Percentiles rank a stretch among this genome's conserved stretches.
Conservation (phyloP, 169 alveolate species). For the Eimeria maxima region DNA sequence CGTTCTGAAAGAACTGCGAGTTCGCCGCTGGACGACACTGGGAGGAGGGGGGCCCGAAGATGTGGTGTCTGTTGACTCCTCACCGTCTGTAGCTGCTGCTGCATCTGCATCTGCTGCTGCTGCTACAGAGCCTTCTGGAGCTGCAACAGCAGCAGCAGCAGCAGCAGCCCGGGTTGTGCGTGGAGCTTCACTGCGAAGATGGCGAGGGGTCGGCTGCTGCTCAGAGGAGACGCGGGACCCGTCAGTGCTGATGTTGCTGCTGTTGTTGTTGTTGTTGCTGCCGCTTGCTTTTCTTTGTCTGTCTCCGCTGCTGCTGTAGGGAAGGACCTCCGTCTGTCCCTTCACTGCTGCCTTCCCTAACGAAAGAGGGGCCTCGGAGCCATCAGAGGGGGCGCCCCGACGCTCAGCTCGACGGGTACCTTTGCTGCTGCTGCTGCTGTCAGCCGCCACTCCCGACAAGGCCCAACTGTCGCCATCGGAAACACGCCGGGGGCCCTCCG, state of each 20-base stretch:
- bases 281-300: not conserved
- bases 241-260: too few species aligned
- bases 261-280: not conserved
- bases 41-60: slow-evolving; percentile 23
- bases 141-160: too few species aligned
- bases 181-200: slow-evolving; percentile 16
- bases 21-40: not conserved
- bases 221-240: not conserved
- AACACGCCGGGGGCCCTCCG: not conserved
- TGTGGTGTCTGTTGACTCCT: slow-evolving; percentile 4
- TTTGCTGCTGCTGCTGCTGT: not conserved
- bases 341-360: not conserved
- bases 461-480: not conserved
- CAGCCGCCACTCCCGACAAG: not conserved
- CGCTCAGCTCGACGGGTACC: not conserved
- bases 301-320: not conserved
- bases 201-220: slow-evolving; percentile 14
- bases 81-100: not conserved
- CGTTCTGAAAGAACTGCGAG: not conserved
- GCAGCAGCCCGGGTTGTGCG: not conserved
- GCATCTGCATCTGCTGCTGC: too few species aligned
- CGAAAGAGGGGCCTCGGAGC: not conserved
- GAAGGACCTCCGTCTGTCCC: not conserved
- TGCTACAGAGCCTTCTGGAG: too few species aligned
- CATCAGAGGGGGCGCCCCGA: not conserved